phyloP scores from a whole-genome alignment of 805 yeast species.

The Candida verbasci region DNA sequence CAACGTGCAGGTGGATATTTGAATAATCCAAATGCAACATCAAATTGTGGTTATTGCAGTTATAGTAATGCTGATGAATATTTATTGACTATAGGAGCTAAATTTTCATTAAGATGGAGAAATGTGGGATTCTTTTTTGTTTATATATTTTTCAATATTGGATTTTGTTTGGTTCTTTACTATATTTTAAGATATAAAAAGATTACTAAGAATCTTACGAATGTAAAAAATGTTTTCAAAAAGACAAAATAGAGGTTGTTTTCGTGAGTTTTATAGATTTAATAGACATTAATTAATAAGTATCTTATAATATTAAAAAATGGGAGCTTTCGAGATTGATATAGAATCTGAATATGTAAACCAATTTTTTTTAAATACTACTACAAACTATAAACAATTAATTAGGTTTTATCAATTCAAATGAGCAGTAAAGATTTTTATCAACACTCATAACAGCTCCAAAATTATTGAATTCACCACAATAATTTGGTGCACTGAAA shows the following conservation, averaged over 20 bases:
- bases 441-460: conserved; percentile 78
- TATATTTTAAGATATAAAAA: conserved; percentile 9
- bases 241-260: no score
- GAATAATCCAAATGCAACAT: conserved; percentile 44
- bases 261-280: no score
- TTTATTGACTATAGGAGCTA: conserved; percentile 38
- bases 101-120: conserved; percentile 56
- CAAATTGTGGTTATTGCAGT: conserved; percentile 47
- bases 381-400: no score
- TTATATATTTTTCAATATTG: conserved; percentile 47
- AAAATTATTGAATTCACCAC: conserved; percentile 77
- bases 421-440: conserved; percentile 62
- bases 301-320: no score
- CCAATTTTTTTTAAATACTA: no score
- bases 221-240: neutral
- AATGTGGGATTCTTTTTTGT: conserved; percentile 60
- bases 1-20: conserved; percentile 51
- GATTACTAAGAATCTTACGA: neutral
- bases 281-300: no score
- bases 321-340: no score
- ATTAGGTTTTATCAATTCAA: conserved; percentile 61
- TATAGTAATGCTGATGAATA: conserved; percentile 45
- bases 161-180: conserved; percentile 8
- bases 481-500: conserved; percentile 79
- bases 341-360: no score